phyloP scores from a whole-genome alignment of 495 filamentous ascomycete genomes.

The Amniculicola lignicola region DNA sequence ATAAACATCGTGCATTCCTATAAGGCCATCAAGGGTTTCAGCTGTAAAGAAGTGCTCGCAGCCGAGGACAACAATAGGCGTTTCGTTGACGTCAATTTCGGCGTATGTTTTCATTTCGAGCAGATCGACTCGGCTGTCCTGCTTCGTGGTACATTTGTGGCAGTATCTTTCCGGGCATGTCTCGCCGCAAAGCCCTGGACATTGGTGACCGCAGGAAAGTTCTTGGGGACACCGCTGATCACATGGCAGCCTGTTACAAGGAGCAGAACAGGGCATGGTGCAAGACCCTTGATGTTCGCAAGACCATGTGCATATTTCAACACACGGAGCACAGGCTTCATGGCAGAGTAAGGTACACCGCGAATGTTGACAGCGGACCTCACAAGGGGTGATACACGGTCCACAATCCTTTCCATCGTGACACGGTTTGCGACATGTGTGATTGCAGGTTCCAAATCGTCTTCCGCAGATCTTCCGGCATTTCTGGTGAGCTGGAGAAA shows the following conservation, averaged over 20 bases:
- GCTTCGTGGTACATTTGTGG: slow-evolving; percentile 32
- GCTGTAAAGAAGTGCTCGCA: slow-evolving; percentile 68
- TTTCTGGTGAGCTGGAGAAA: neutral
- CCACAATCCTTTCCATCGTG: slow-evolving; percentile 54
- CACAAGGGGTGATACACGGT: slow-evolving; percentile 56
- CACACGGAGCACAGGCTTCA: slow-evolving; percentile 66
- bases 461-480: slow-evolving; percentile 16
- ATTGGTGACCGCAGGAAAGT: slow-evolving; percentile 17
- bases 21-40: slow-evolving; percentile 60
- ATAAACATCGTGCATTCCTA: slow-evolving; percentile 61
- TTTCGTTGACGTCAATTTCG: slow-evolving; percentile 56
- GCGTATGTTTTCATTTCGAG: slow-evolving; percentile 50
- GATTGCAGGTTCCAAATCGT: slow-evolving; percentile 48
- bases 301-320: slow-evolving; percentile 51
- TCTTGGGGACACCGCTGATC: slow-evolving; percentile 55
- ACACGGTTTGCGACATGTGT: slow-evolving; percentile 54
- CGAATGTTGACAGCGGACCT: slow-evolving; percentile 61
- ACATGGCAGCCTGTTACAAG: slow-evolving; percentile 64
- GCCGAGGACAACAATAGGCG: slow-evolving; percentile 58
- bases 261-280: slow-evolving; percentile 64
- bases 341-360: slow-evolving; percentile 56
- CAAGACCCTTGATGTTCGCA: slow-evolving; percentile 52
- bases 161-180: slow-evolving; percentile 11
- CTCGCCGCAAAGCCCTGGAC: slow-evolving; percentile 24
- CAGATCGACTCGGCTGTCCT: slow-evolving; percentile 52